Evolutionary conservation across 1,284 basidiomycete species (phyloP).

Genomic region (Ustilago sp.): DNA sequence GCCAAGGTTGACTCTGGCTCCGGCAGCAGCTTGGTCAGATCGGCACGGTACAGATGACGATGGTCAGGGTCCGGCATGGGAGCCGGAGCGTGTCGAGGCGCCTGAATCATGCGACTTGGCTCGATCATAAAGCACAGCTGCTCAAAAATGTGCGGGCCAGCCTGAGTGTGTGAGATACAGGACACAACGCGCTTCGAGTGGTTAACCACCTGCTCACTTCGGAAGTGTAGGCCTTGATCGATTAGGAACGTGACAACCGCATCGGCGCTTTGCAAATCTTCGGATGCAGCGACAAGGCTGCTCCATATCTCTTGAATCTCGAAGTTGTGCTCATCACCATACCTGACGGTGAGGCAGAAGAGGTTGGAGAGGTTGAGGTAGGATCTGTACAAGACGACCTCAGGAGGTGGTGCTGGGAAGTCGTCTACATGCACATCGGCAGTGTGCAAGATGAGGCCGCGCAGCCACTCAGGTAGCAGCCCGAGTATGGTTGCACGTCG

Average conservation of each 20-base stretch:
- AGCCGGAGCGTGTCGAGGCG: slow-evolving; percentile 76
- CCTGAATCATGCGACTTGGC: slow-evolving; percentile 80
- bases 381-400: slow-evolving; percentile 53
- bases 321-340: slow-evolving; percentile 81
- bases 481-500: slow-evolving; percentile 56
- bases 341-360: slow-evolving; percentile 84
- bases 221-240: slow-evolving; percentile 86
- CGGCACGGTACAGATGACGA: slow-evolving; percentile 60
- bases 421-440: slow-evolving; percentile 23
- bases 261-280: slow-evolving; percentile 76
- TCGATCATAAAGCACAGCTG: slow-evolving; percentile 87
- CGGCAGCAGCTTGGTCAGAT: slow-evolving; percentile 48
- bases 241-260: slow-evolving; percentile 85
- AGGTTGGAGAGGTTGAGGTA: slow-evolving; percentile 79
- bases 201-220: slow-evolving; percentile 80
- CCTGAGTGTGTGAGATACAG: slow-evolving; percentile 82
- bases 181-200: slow-evolving; percentile 86
- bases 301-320: slow-evolving; percentile 86
- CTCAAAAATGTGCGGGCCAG: slow-evolving; percentile 81
- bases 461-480: slow-evolving; percentile 60
- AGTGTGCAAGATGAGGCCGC: slow-evolving; percentile 50
- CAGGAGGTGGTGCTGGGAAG: slow-evolving; percentile 34
- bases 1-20: slow-evolving; percentile 48
- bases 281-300: slow-evolving; percentile 75
- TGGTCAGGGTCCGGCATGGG: slow-evolving; percentile 66